Evolutionary conservation across 352 stramenopile species (phyloP).

Genomic region (Blastocystis sp.): DNA sequence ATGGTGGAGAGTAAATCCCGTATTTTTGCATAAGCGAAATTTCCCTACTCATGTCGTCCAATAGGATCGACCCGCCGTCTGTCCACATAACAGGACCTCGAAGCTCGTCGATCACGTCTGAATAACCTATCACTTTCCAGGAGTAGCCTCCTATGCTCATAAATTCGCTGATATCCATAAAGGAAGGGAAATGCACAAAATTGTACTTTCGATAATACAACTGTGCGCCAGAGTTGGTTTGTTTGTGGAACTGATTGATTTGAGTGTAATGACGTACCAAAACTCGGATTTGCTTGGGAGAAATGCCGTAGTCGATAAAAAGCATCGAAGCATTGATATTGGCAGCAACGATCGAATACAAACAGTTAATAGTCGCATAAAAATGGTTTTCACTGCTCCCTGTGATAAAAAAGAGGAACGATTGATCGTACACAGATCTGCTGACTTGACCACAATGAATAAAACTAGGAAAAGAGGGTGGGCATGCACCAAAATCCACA

Average conservation of each 20-base stretch:
- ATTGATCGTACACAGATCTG: background rate
- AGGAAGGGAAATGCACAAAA: constrained; percentile 16
- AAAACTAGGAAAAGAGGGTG: background rate
- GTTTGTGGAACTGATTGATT: background rate
- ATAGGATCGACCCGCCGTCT: background rate
- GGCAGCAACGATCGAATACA: background rate
- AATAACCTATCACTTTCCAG: constrained; percentile 37
- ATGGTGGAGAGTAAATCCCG: background rate
- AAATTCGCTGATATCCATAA: background rate
- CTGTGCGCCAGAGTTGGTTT: background rate
- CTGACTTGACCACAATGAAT: background rate
- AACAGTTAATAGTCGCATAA: background rate
- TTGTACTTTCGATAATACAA: constrained; percentile 52
- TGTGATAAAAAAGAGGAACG: background rate
- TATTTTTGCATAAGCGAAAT: background rate
- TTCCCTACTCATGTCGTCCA: background rate
- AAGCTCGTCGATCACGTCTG: background rate
- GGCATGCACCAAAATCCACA: background rate
- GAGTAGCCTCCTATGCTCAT: background rate
- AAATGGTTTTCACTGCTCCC: constrained; percentile 25
- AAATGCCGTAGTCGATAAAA: constrained; percentile 29
- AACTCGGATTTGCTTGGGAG: background rate
- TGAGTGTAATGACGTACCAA: background rate
- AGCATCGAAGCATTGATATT: background rate
- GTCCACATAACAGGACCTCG: background rate